Conservation (phyloP, 2,329 filamentous ascomycete species). For the Alternaria triticina region DNA sequence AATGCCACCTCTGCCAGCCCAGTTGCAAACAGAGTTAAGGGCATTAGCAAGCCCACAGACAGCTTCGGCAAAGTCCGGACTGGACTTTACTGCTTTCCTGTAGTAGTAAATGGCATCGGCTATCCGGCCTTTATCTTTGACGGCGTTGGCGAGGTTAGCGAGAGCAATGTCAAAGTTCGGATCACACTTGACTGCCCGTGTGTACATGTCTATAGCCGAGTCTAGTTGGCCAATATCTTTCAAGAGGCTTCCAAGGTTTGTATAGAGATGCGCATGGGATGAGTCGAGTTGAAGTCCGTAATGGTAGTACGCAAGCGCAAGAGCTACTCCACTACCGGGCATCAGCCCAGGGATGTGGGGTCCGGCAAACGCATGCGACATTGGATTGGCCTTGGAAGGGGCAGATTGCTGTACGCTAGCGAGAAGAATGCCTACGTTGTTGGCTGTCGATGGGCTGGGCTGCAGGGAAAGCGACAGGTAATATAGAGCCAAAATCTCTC, state of each 20-base stretch:
- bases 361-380: conserved; percentile 45
- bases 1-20: conserved; percentile 87
- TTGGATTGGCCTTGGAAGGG: conserved; percentile 51
- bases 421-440: conserved; percentile 97
- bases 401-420: conserved; percentile 83
- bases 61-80: conserved; percentile 94
- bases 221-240: conserved; percentile 96
- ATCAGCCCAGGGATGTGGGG: conserved; percentile 74
- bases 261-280: conserved; percentile 94
- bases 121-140: conserved; percentile 94
- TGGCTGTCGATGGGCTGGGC: conserved; percentile 95
- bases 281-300: conserved; percentile 88
- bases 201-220: conserved; percentile 95
- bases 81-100: conserved; percentile 85
- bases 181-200: conserved; percentile 90
- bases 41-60: conserved; percentile 95
- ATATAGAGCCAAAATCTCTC: conserved; percentile 92
- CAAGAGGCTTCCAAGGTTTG: conserved; percentile 90
- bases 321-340: conserved; percentile 83
- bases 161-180: conserved; percentile 95
- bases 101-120: conserved; percentile 93
- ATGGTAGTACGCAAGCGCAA: conserved; percentile 93
- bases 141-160: conserved; percentile 94
- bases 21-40: conserved; percentile 94
- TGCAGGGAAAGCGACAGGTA: conserved; percentile 94